These are phyloP conservation scores for Hevea brasiliensis DNA, from an alignment of 345 rosid genomes.

Conservation along the genomic window DNA sequence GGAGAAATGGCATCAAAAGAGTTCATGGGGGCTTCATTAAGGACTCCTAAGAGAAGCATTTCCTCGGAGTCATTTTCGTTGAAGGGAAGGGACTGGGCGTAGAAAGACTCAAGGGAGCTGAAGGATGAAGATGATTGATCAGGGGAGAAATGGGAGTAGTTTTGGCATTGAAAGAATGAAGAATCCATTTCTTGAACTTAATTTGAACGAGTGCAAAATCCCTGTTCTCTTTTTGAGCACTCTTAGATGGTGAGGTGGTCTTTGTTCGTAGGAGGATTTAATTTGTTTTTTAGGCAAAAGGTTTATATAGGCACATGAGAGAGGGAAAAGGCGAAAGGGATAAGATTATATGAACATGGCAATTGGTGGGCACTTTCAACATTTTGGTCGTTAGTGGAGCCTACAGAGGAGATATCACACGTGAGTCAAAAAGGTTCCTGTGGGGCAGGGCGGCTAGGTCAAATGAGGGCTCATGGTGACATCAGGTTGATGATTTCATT, in stretches of 20 bases:
- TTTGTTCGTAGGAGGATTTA: conserved; percentile 19
- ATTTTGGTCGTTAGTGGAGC: conserved; percentile 34
- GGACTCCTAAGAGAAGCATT: conserved; percentile 54
- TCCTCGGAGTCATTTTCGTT: conserved; percentile 59
- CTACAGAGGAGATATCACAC: conserved; percentile 35
- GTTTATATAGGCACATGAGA: conserved; percentile 22
- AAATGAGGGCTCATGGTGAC: conserved; percentile 15
- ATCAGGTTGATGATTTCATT: conserved; percentile 27
- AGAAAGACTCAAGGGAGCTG: conserved; percentile 24
- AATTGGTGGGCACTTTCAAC: neutral
- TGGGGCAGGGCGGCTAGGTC: conserved; percentile 46
- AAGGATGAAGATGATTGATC: conserved; percentile 31
- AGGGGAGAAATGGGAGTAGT: conserved; percentile 25
- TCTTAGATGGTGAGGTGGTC: neutral
- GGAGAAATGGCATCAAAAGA: conserved; percentile 15
- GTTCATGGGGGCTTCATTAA: conserved; percentile 32
- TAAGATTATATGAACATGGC: conserved; percentile 25
- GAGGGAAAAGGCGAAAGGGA: conserved; percentile 15
- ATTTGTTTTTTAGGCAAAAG: conserved; percentile 4
- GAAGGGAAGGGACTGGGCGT: conserved; percentile 46
- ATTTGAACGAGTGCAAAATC: too few relatives aligned
- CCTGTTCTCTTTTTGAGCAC: too few relatives aligned
- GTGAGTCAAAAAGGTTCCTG: conserved; percentile 48
- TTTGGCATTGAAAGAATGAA: conserved; percentile 32
- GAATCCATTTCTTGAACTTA: conserved; percentile 36